A percentile compares a stretch with the other conserved stretches of the same genome.
phyloP scores from a whole-genome alignment of 1,284 basidiomycete species.

The Trametes polyzona region DNA sequence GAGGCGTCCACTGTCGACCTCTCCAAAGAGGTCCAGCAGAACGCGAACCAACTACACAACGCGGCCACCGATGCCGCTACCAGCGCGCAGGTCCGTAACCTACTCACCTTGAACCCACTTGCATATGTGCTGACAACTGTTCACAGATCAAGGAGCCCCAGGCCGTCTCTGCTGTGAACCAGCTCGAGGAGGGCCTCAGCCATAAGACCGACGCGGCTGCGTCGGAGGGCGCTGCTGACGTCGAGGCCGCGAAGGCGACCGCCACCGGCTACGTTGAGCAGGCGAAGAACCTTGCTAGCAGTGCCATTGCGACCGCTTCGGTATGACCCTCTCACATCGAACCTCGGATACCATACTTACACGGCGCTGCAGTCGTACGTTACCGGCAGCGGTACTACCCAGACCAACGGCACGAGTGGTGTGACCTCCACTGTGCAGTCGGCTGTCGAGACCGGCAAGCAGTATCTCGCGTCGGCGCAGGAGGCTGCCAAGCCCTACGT shows the following conservation, averaged over 20 bases:
- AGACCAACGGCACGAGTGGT: slow-evolving; percentile 7
- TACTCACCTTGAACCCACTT: too few species aligned
- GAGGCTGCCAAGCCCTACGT: slow-evolving; percentile 42
- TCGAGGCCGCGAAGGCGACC: slow-evolving; percentile 47
- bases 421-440: slow-evolving; percentile 41
- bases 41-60: slow-evolving; percentile 48
- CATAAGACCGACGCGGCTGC: slow-evolving; percentile 55
- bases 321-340: slow-evolving; percentile 36
- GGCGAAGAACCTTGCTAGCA: slow-evolving; percentile 51
- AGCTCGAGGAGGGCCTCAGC: slow-evolving; percentile 46
- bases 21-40: slow-evolving; percentile 46
- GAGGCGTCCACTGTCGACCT: slow-evolving; percentile 48
- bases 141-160: slow-evolving; percentile 48
- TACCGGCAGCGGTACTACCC: slow-evolving; percentile 18
- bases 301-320: slow-evolving; percentile 54
- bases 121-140: neutral
- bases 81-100: slow-evolving; percentile 46
- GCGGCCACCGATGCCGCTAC: slow-evolving; percentile 52
- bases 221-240: slow-evolving; percentile 53
- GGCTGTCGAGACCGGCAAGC: slow-evolving; percentile 45
- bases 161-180: slow-evolving; percentile 49
- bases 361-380: slow-evolving; percentile 32
- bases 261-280: slow-evolving; percentile 49
- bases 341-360: neutral
- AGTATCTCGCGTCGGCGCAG: slow-evolving; percentile 45